Evolutionary conservation across 108 stramenopile genomes (phyloP), one percentile per base, ranked within the genome.

Genomic region (Nitzschia sp.): DNA sequence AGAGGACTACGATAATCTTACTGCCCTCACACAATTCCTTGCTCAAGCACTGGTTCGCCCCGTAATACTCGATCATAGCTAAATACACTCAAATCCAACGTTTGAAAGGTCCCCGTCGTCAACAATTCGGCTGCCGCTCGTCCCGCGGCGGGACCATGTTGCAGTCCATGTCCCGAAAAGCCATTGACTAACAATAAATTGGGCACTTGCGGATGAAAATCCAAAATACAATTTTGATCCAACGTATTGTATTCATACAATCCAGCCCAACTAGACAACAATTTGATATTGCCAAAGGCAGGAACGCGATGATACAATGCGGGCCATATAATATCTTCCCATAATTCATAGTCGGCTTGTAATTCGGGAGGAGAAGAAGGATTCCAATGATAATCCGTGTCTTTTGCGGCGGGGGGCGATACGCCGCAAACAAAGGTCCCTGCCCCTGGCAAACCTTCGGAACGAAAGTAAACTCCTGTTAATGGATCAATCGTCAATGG

Each of bases 151-250:
- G 87, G 86, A 53, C 68, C 51, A 54, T 86, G 85, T 64, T 89
- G 88, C 45, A 93, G 42, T 26, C 92, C 92, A 68, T 93, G 92
- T 18, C 92, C 92, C 19, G 77, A 79, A 69, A 89, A 89, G 42
- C 88, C 88, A 71, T 82, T 82, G 17, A 80, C 69, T 76, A 86
- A 59, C 9, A 93, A 31, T 5, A 93, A 62, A 71, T 93, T 93
- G 11, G 58, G 68, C 46, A 86, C 59, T 67, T 88, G 82, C 0
- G 92, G 88, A 61, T 93, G 88, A 54, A 81, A 87, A 29, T 82
- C 92, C 46, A 93, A 86, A 17, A 93, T 89, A n/a, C 57, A 82
- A 66, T 93, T 93, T 66, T 93, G 92, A 72, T 89, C 92, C 2
- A 88, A n/a, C 18, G 74, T 81, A 54, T 89, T 93, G 63, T 86